Evolutionary conservation across 2,329 filamentous ascomycete species (phyloP), one percentile per base, ranked within the genome.

Genomic region (Clonostachys rosea): DNA sequence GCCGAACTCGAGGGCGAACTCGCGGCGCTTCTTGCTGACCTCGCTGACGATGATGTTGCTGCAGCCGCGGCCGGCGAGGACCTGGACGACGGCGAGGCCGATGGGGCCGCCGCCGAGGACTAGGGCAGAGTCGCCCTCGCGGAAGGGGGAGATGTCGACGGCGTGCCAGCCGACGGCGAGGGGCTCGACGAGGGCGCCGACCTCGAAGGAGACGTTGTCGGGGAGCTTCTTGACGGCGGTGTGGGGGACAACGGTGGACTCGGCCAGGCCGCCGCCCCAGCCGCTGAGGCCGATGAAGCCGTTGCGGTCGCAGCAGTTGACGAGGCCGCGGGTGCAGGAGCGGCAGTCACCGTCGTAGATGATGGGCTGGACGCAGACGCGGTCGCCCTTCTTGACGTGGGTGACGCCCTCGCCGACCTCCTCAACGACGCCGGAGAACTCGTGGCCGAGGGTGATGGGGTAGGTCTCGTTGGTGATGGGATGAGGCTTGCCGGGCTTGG

Each of bases 371-470:
- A 86, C 69, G 6, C 74, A 78, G 16, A 84, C 81, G 16, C 70
- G 65, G 50, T 86, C 75, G 2, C 82, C 82, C 2, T 75, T 58
- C 40, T 71, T 65, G 43, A 84, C 64, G 10, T 59, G 59, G 0
- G 56, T 61, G 2, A 81, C 74, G 2, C 64, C 70, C 0, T 66
- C 56, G 1, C 82, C 82, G n/a, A 86, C 64, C 52, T 83, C 78
- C 11, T 74, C 69, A 34, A 87, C 67, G 3, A 73, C 71, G 11
- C 83, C 83, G 5, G 74, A 78, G 60, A 86, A 83, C 57, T 87
- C 84, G 56, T 87, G 83, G 24, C 84, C 83, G 10, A 86, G 67
- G 0, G 74, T 81, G 10, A 85, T 70, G 5, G 82, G 83, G 35
- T 80, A 70, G 1, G 66, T 69, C 48, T 79, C 78, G 34, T 73